A percentile compares a stretch with the other conserved stretches of the same genome.
Evolutionary conservation across 208 protist species (phyloP).

Genomic region (Tritrichomonas foetus): DNA sequence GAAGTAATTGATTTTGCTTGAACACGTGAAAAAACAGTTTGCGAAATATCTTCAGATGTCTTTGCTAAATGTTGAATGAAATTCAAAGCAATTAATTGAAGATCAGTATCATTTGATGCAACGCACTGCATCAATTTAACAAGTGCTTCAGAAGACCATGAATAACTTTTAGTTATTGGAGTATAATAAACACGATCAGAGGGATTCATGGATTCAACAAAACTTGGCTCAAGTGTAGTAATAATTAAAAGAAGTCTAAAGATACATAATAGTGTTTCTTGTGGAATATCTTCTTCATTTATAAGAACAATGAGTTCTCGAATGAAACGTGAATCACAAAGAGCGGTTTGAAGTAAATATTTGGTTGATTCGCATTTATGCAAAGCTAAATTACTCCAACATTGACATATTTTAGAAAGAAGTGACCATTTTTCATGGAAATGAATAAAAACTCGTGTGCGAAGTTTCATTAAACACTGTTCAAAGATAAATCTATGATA

Average conservation of each 20-base stretch:
- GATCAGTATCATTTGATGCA: not conserved
- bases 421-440: slow-evolving; percentile 39
- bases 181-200: not conserved
- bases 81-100: not conserved
- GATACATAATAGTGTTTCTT: not conserved
- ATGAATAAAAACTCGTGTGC: not conserved
- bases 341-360: not conserved
- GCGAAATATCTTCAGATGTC: not conserved
- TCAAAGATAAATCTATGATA: not conserved
- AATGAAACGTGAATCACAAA: not conserved
- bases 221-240: not conserved
- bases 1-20: not conserved
- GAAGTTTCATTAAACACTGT: not conserved
- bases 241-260: not conserved
- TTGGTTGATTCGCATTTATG: not conserved
- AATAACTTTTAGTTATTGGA: not conserved
- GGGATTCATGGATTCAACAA: not conserved
- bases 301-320: not conserved
- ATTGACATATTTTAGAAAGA: not conserved
- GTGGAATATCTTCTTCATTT: not conserved
- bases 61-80: not conserved
- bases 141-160: not conserved
- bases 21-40: not conserved
- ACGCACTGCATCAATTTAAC: not conserved
- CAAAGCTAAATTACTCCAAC: not conserved